Base-by-base conservation (phyloP, 1,284 basidiomycete genomes). In the Schizophyllum amplum region DNA sequence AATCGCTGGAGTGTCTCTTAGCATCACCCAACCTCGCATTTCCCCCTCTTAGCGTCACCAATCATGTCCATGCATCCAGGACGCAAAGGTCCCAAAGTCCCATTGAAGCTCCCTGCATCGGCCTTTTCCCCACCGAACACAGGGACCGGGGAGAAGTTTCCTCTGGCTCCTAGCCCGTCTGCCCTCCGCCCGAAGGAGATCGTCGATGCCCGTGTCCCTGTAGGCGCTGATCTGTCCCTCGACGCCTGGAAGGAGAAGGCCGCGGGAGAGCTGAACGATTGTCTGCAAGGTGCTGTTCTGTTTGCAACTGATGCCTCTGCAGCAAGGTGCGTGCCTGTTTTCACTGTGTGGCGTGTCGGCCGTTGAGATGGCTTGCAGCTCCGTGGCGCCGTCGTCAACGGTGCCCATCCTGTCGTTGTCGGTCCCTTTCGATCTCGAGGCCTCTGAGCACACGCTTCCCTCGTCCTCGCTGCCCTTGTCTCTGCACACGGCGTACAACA, bases 121-220 rank as follows among this genome's bases (percentile, higher is more conserved):
- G 87, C 82, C 0, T 91, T 91, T 66, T 80, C 76, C 23, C 80
- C 85, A 0, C 84, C 86, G 25, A 85, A 79, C 69, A 76, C 83
- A 3, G 82, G 82, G 57, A 79, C 82, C 0, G 78, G 78, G 24
- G 87, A 89, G 54, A 72, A 72, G 2, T 90, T 88, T 66, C 84
- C 82, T 4, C 62, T 87, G 1, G 78, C 84, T 5, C 80, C 83
- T n/a, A 86, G 84, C 59, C 87, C 88, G 2, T 83, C 76, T 62
- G 75, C 80, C 13, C 73, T 87, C 54, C 77, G 82, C 62, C 89
- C 89, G 0, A 70, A 73, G 21, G 70, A 70, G n/a, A 73, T 91
- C 59, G 72, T 87, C 62, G 90, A 92, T 67, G 80, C 84, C 11
- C 79, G 84, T 68, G 76, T 88, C 58, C 68, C 78, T 52, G 65